Evolutionary conservation across 345 rosid species (phyloP).

Genomic region (Eutrema yunnanense): DNA sequence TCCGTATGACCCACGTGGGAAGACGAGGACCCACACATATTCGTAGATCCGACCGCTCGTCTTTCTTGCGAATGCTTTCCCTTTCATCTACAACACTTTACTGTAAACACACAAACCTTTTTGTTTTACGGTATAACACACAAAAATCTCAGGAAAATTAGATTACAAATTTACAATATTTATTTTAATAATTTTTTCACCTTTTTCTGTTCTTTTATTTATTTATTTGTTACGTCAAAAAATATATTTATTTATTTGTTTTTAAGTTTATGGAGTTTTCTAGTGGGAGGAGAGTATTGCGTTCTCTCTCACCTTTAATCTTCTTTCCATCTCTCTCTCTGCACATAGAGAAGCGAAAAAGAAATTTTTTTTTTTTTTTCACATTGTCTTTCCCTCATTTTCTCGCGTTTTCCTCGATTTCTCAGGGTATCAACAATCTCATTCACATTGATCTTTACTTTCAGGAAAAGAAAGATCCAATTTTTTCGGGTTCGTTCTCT

Average conservation of each 20-base stretch:
- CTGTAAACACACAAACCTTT: conserved; percentile 6
- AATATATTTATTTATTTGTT: not conserved
- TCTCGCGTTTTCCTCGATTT: conserved; percentile 18
- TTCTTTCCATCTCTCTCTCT: conserved; percentile 1
- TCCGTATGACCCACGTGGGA: conserved; percentile 13
- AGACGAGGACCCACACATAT: conserved; percentile 2
- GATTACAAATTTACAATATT: too few relatives aligned
- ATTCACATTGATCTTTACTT: conserved; percentile 19
- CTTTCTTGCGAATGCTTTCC: not conserved
- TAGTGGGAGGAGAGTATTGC: conserved; percentile 22
- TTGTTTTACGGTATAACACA: not conserved
- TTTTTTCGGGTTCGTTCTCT: conserved; percentile 23
- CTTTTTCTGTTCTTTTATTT: not conserved
- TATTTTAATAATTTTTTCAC: not conserved
- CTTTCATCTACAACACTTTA: not conserved
- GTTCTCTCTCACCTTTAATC: conserved; percentile 22
- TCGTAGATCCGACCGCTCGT: conserved; percentile 14
- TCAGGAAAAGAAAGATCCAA: conserved; percentile 27
- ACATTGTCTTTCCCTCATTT: conserved; percentile 10
- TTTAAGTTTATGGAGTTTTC: not conserved
- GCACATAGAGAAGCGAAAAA: not conserved
- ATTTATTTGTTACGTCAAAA: not conserved
- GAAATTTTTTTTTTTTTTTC: too few relatives aligned
- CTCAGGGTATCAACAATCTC: conserved; percentile 9
- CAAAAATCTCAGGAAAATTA: not conserved